Evolutionary conservation across 768 basidiomycete genomes (phyloP).

Genomic region (Gautieria morchelliformis): DNA sequence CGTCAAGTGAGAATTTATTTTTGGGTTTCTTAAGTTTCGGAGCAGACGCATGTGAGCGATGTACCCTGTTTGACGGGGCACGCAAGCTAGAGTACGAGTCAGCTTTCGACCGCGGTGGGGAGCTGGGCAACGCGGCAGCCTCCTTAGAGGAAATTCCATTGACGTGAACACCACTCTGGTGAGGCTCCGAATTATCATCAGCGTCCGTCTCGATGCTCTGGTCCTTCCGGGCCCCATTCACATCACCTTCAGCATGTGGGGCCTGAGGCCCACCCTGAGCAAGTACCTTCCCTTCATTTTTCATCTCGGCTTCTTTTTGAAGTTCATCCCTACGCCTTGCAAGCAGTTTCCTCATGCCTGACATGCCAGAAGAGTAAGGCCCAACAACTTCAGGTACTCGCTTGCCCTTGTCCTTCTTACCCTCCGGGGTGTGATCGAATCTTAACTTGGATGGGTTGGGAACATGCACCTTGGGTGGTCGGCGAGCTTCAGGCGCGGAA

Average conservation of each 20-base stretch:
- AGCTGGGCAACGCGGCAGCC: not conserved
- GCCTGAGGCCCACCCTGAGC: not conserved
- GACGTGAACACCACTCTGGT: not conserved
- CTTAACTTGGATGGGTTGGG: slow-evolving; percentile 2
- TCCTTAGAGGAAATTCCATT: not conserved
- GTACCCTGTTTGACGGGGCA: not conserved
- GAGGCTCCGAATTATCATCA: not conserved
- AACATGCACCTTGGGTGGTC: slow-evolving; percentile 8
- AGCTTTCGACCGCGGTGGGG: not conserved
- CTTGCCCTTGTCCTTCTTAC: not conserved
- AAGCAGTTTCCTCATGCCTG: slow-evolving; percentile 4
- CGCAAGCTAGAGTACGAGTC: slow-evolving; percentile 1
- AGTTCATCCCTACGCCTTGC: not conserved
- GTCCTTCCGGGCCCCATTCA: not conserved
- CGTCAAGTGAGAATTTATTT: slow-evolving; percentile 6
- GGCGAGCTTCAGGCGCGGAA: not conserved
- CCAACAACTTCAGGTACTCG: not conserved
- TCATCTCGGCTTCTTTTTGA: not conserved
- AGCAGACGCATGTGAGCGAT: not conserved
- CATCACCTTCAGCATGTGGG: not conserved
- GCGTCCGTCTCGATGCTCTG: not conserved
- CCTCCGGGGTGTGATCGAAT: not conserved
- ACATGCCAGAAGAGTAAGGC: slow-evolving; percentile 3
- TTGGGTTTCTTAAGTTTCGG: slow-evolving; percentile 1
- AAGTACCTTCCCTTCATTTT: not conserved